Conservation (phyloP, 805 yeast genomes). For the Ogataea paraovalis region DNA sequence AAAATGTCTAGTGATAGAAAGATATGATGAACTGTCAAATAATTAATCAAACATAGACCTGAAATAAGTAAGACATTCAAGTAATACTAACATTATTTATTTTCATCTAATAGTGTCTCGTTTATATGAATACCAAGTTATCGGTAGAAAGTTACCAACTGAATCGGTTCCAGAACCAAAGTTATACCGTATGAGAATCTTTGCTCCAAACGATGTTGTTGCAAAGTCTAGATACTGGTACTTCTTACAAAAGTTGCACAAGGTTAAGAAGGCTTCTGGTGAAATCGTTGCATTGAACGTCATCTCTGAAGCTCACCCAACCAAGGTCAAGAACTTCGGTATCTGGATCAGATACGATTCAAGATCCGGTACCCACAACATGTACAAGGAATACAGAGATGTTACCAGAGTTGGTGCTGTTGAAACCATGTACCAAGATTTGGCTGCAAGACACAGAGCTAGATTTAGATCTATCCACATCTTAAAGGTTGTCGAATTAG, state of each 20-base stretch:
- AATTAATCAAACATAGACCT: no score
- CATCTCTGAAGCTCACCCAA: constrained; percentile 93
- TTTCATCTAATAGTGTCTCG: constrained; percentile 66
- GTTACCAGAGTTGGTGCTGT: constrained; percentile 99
- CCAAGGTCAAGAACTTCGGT: constrained; percentile 99
- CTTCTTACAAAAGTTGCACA: constrained; percentile 98
- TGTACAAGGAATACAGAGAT: constrained; percentile 99
- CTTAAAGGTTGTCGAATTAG: constrained; percentile 98
- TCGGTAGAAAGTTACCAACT: constrained; percentile 99
- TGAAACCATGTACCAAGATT: constrained; percentile 97
- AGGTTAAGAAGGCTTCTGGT: constrained; percentile 99
- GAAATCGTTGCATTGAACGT: constrained; percentile 92
- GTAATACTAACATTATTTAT: neutral
- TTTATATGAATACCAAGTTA: constrained; percentile 98
- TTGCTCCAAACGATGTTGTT: constrained; percentile 97
- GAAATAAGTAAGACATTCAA: no score
- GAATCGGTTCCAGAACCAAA: constrained; percentile 99
- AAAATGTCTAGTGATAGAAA: no score
- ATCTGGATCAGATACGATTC: constrained; percentile 99
- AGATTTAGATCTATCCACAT: constrained; percentile 99
- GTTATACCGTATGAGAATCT: constrained; percentile 99
- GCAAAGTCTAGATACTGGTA: constrained; percentile 99
- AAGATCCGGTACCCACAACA: constrained; percentile 99
- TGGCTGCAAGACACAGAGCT: constrained; percentile 99
- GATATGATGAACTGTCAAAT: no score